A percentile compares a stretch with the other conserved stretches of the same genome.
Evolutionary conservation across 345 rosid genomes (phyloP).

Genomic region (Viola odorata): DNA sequence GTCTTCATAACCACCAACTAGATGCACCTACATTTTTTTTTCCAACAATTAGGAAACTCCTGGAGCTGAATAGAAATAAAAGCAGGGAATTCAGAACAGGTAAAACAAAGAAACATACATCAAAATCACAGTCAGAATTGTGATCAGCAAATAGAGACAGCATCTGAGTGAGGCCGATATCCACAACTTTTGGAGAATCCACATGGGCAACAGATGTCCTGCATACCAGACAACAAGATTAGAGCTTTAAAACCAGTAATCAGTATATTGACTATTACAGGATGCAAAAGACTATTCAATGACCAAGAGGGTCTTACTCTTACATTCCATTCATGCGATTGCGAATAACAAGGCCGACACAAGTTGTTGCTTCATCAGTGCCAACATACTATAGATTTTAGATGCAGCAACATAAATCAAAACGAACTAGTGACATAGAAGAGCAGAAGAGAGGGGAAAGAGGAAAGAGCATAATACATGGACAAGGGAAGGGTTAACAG

Average conservation of each 20-base stretch:
- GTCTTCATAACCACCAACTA: slow-evolving; percentile 83
- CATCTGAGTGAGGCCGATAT: slow-evolving; percentile 67
- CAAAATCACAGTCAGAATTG: slow-evolving; percentile 42
- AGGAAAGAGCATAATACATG: slow-evolving; percentile 39
- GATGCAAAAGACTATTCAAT: not conserved
- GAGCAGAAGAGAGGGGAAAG: not conserved
- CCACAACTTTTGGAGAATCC: slow-evolving; percentile 63
- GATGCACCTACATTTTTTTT: slow-evolving; percentile 60
- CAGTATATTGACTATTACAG: not conserved
- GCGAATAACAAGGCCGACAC: slow-evolving; percentile 69
- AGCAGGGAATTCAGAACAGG: not conserved
- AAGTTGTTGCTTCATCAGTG: slow-evolving; percentile 90
- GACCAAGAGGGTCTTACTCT: slow-evolving; percentile 18
- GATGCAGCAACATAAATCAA: not conserved
- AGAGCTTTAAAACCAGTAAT: not conserved
- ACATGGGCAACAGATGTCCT: slow-evolving; percentile 87
- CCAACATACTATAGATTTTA: slow-evolving; percentile 50
- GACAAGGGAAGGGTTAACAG: slow-evolving; percentile 58
- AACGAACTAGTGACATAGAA: not conserved
- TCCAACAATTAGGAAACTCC: not conserved
- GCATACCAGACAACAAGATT: slow-evolving; percentile 19
- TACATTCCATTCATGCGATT: slow-evolving; percentile 67
- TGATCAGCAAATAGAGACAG: slow-evolving; percentile 39
- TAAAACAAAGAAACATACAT: slow-evolving; percentile 38
- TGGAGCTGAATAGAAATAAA: not conserved